Conservation (phyloP, 2,329 filamentous ascomycete genomes). For the Massarina eburnea region DNA sequence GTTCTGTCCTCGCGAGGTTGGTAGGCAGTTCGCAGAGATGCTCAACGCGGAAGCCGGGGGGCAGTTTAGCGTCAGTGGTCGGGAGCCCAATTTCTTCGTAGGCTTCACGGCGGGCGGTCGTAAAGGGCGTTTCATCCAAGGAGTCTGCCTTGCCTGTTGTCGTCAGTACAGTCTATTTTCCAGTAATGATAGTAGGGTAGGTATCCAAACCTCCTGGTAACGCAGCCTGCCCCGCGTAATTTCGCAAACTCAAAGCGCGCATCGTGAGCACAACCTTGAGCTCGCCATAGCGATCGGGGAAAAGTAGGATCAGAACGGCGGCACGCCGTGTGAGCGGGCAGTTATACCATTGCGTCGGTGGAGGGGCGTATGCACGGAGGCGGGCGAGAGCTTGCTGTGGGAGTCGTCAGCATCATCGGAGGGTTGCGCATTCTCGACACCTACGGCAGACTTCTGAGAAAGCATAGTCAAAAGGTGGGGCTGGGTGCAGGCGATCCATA, state of each 20-base stretch:
- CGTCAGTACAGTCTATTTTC: not conserved
- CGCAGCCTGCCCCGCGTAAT: constrained; percentile 74
- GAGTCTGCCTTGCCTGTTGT: constrained; percentile 57
- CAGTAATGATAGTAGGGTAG: not conserved
- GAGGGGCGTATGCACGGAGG: constrained; percentile 58
- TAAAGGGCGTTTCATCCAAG: constrained; percentile 61
- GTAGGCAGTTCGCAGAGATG: constrained; percentile 80
- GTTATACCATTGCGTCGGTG: constrained; percentile 58
- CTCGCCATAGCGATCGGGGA: constrained; percentile 79
- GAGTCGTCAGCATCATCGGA: not conserved
- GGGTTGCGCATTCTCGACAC: not conserved
- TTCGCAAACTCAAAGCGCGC: constrained; percentile 59
- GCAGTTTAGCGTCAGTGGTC: constrained; percentile 67
- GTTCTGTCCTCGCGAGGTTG: constrained; percentile 54
- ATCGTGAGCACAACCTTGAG: constrained; percentile 68
- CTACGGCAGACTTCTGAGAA: constrained; percentile 33
- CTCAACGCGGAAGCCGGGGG: constrained; percentile 79
- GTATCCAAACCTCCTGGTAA: constrained; percentile 71
- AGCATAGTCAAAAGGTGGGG: constrained; percentile 28
- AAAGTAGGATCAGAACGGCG: constrained; percentile 84
- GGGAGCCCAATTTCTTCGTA: constrained; percentile 92
- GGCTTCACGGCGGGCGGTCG: constrained; percentile 86
- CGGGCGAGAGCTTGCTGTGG: constrained; percentile 54
- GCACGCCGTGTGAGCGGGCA: constrained; percentile 68
- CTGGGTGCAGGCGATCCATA: constrained; percentile 36